phyloP scores from a whole-genome alignment of 164 flowering plant genomes.

The Vitis amurensis region DNA sequence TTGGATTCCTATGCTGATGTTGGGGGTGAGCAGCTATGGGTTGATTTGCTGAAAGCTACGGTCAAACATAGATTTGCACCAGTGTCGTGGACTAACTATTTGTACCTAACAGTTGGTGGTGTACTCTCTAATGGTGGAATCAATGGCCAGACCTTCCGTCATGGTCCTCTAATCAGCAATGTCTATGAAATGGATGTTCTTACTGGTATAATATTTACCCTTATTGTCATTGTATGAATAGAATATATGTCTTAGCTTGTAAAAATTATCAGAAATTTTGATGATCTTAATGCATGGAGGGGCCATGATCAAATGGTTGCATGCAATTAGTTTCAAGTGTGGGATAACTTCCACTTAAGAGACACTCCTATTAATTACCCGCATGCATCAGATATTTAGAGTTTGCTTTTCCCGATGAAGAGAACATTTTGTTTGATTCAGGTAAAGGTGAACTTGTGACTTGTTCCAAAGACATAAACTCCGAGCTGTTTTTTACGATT shows the following conservation, averaged over 20 bases:
- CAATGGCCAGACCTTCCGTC: slow-evolving; percentile 67
- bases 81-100: slow-evolving; percentile 28
- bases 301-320: too few species aligned
- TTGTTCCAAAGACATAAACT: slow-evolving; percentile 55
- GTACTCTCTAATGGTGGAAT: slow-evolving; percentile 90
- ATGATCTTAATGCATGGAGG: too few species aligned
- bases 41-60: slow-evolving; percentile 57
- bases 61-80: slow-evolving; percentile 71
- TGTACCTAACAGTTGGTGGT: slow-evolving; percentile 81
- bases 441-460: slow-evolving; percentile 76
- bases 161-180: slow-evolving; percentile 92
- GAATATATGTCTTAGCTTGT: too few species aligned
- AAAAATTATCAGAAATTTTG: too few species aligned
- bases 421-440: slow-evolving; percentile 12
- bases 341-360: too few species aligned
- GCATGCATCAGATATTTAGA: neutral
- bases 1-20: slow-evolving; percentile 54
- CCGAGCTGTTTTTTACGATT: slow-evolving; percentile 71
- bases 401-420: neutral
- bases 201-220: slow-evolving; percentile 40
- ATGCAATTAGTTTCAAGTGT: too few species aligned
- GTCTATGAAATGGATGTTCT: slow-evolving; percentile 80
- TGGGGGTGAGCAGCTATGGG: slow-evolving; percentile 79
- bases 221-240: too few species aligned
- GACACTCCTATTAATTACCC: too few species aligned